A percentile compares a stretch with the other conserved stretches of the same genome.
Conservation (phyloP, 1,284 basidiomycete genomes). For the Ustilago crameri region DNA sequence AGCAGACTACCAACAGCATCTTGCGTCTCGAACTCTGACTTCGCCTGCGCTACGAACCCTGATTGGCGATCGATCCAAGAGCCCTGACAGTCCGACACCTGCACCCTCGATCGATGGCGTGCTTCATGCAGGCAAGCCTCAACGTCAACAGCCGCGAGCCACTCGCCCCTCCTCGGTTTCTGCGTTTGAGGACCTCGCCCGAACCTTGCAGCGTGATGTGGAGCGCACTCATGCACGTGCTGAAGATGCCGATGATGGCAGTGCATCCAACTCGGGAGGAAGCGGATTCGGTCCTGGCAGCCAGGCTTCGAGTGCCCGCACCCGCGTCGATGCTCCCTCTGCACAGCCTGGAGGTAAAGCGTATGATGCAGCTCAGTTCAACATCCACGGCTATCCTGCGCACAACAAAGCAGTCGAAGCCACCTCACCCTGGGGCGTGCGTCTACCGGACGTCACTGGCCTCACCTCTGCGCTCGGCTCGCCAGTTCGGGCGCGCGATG, state of each 20-base stretch:
- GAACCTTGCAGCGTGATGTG: conserved; percentile 42
- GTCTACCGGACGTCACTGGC: conserved; percentile 55
- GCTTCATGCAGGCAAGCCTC: conserved; percentile 20
- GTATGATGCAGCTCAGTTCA: conserved; percentile 25
- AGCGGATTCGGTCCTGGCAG: conserved; percentile 52
- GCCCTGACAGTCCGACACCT: conserved; percentile 47
- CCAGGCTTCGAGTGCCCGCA: conserved; percentile 47
- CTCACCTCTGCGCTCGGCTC: conserved; percentile 52
- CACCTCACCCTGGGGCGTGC: conserved; percentile 31
- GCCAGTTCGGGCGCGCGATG: conserved; percentile 39
- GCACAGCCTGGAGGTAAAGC: conserved; percentile 13
- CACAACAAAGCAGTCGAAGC: conserved; percentile 21
- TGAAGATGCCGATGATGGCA: conserved; percentile 37
- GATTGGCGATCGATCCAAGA: conserved; percentile 47
- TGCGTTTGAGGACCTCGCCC: conserved; percentile 43
- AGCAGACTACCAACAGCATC: conserved; percentile 47
- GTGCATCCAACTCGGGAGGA: conserved; percentile 46
- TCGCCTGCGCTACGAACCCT: conserved; percentile 45
- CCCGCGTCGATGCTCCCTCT: conserved; percentile 24
- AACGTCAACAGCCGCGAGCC: conserved; percentile 22
- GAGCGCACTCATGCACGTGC: conserved; percentile 21
- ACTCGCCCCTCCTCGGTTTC: conserved; percentile 12
- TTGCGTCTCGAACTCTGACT: conserved; percentile 42
- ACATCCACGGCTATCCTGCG: conserved; percentile 36
- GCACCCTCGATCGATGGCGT: conserved; percentile 44